Evolutionary conservation across 352 stramenopile species (phyloP).

Genomic region (Pythium volutum): DNA sequence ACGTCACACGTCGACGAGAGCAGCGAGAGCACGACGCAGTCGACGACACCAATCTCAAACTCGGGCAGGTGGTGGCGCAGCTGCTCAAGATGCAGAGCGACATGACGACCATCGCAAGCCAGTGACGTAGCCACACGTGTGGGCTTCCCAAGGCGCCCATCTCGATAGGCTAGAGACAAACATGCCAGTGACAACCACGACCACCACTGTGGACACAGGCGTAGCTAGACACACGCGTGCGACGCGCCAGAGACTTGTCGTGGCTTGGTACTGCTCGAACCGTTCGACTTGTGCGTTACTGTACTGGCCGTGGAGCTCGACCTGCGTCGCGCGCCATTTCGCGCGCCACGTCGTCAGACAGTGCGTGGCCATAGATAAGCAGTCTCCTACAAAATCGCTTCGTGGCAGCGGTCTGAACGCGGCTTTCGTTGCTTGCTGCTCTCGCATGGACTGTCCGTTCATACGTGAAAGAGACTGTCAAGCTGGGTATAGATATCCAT

Average conservation of each 20-base stretch:
- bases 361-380: no score
- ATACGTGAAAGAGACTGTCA: no score
- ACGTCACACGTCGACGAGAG: not conserved
- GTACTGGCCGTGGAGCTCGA: slow-evolving; percentile 25
- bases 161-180: slow-evolving; percentile 8
- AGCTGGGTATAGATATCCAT: no score
- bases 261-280: slow-evolving; percentile 5
- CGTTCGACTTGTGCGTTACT: slow-evolving; percentile 1
- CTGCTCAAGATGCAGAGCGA: slow-evolving; percentile 10
- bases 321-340: slow-evolving; percentile 7
- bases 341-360: no score
- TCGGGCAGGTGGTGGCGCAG: slow-evolving; percentile 12
- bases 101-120: slow-evolving; percentile 5
- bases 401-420: no score
- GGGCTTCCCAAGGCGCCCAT: slow-evolving; percentile 5
- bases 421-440: no score
- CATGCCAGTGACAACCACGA: slow-evolving; percentile 5
- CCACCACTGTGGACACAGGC: slow-evolving; percentile 11
- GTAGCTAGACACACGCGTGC: slow-evolving; percentile 4
- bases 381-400: no score
- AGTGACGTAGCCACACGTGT: slow-evolving; percentile 17
- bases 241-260: slow-evolving; percentile 8
- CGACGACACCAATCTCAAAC: slow-evolving; percentile 1
- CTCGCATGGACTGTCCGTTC: no score
- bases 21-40: not conserved